A percentile compares a stretch with the other conserved stretches of the same genome.
These are phyloP conservation scores for Fusarium dimerum DNA, from an alignment of 2,329 filamentous ascomycete species.

Conservation along the genomic window DNA sequence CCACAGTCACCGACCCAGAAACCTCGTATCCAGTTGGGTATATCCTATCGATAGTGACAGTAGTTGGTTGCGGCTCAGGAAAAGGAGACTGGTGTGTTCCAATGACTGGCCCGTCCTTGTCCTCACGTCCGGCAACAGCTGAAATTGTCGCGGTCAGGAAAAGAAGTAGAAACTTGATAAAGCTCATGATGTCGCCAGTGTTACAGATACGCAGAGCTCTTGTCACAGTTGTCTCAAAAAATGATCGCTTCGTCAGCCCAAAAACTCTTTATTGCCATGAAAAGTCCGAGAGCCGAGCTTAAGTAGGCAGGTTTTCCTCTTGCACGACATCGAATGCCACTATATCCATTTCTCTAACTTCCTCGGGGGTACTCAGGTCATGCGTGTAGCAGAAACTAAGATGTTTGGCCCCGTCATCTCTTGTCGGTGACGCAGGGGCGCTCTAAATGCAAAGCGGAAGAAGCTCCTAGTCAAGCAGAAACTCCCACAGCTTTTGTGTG, in stretches of 20 bases:
- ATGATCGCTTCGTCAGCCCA: slow-evolving; percentile 13
- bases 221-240: slow-evolving; percentile 5
- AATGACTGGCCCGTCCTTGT: neutral
- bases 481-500: slow-evolving; percentile 4
- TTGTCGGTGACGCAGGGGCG: slow-evolving; percentile 5
- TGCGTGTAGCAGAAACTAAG: slow-evolving; percentile 10
- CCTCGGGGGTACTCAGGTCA: slow-evolving; percentile 13
- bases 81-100: slow-evolving; percentile 6
- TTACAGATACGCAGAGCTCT: neutral
- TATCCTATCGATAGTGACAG: slow-evolving; percentile 20
- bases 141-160: slow-evolving; percentile 13
- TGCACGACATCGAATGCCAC: slow-evolving; percentile 10
- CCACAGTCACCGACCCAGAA: neutral
- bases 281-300: slow-evolving; percentile 2
- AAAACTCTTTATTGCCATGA: neutral
- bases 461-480: slow-evolving; percentile 7
- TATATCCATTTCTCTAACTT: slow-evolving; percentile 6
- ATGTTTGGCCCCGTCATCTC: slow-evolving; percentile 12
- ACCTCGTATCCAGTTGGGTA: slow-evolving; percentile 12
- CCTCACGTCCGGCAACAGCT: slow-evolving; percentile 1
- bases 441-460: slow-evolving; percentile 10
- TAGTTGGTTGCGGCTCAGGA: slow-evolving; percentile 6
- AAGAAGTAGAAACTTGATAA: slow-evolving; percentile 11
- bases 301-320: slow-evolving; percentile 16
- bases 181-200: slow-evolving; percentile 20